phyloP scores from a whole-genome alignment of 176 grass and related monocot genomes.

The Paspalum vaginatum region DNA sequence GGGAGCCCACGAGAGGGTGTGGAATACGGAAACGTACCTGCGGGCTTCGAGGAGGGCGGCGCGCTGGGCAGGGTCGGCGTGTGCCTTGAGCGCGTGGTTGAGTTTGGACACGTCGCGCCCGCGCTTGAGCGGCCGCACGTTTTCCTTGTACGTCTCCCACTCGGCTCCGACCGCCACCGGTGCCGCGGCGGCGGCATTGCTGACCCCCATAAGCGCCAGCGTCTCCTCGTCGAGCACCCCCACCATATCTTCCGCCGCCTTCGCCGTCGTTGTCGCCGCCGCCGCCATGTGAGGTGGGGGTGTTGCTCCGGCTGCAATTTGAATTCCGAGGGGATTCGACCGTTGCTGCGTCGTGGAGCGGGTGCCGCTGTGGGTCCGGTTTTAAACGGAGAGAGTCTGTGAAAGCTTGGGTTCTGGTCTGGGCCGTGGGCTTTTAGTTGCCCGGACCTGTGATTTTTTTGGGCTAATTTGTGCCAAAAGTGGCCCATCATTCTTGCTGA shows the following conservation, averaged over 20 bases:
- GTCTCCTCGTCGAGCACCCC: constrained; percentile 37
- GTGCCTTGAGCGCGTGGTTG: constrained; percentile 74
- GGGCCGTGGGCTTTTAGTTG: not conserved
- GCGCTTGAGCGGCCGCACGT: constrained; percentile 93
- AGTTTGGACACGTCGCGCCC: constrained; percentile 83
- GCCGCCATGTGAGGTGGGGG: constrained; percentile 38
- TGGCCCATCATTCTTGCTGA: not conserved
- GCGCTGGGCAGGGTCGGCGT: constrained; percentile 50
- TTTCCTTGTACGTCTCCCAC: constrained; percentile 91
- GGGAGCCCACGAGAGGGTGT: not conserved
- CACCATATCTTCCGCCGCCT: not conserved
- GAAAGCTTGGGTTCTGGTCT: not conserved
- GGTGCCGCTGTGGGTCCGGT: constrained; percentile 21
- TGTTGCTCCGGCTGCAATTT: constrained; percentile 35
- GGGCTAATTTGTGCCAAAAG: not conserved
- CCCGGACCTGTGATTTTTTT: not conserved
- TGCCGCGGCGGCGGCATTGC: constrained; percentile 22
- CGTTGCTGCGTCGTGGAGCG: constrained; percentile 35
- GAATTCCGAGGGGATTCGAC: constrained; percentile 37
- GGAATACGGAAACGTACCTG: constrained; percentile 31
- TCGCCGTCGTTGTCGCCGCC: constrained; percentile 6
- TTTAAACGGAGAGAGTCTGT: constrained; percentile 25
- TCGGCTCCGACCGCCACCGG: constrained; percentile 50
- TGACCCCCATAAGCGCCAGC: constrained; percentile 36
- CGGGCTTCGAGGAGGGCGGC: constrained; percentile 59